Base-by-base conservation (phyloP, 345 rosid genomes). In the Brassica carinata region DNA sequence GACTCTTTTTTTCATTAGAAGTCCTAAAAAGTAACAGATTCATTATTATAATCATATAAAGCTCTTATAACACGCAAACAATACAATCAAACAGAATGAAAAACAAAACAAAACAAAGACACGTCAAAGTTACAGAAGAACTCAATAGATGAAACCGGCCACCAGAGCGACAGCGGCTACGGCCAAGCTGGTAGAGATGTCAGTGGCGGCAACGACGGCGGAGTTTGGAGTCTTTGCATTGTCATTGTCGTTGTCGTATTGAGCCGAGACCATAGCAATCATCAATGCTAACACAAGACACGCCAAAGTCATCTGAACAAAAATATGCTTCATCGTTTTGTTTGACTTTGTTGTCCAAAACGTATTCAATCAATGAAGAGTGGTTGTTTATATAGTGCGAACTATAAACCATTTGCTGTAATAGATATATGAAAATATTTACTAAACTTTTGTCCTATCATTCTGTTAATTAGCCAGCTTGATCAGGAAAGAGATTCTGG, bases 81-180 rank as follows among this genome's bases (percentile, higher is more conserved):
- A 7, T 17, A 3, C 62, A 57, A 59, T 19, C 43, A 57, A 34
- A 11, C 26, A 17, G 8, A 18, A 33, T 11, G 7, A 31, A 71
- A 11, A 33, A 18, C 48, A 10, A 5, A 38, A 26, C 45, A 0
- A 18, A 30, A 62, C 26, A 0, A 7, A 19, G 3, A 29, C 6
- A 57, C 48, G 63, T 23, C 26, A 23, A 23, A 38, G 59, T 19
- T 10, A 40, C 19, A 34, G 59, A 62, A 23, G 40, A 43, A 31
- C 18, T 69, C 81, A 70, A 36, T 69, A 45, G 69, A 45, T 45
- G 38, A 78, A 71, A 51, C 76, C 65, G 34, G 70, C 71, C 40
- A 71, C 29, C 36, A 77, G 8, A 71, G 76, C 57, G 43, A 51
- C 31, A 64, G 30, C 5, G 4, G 71, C 57, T 51, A 63, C 58